phyloP scores from a whole-genome alignment of 2,329 filamentous ascomycete species.

The Botrytis fragariae region DNA sequence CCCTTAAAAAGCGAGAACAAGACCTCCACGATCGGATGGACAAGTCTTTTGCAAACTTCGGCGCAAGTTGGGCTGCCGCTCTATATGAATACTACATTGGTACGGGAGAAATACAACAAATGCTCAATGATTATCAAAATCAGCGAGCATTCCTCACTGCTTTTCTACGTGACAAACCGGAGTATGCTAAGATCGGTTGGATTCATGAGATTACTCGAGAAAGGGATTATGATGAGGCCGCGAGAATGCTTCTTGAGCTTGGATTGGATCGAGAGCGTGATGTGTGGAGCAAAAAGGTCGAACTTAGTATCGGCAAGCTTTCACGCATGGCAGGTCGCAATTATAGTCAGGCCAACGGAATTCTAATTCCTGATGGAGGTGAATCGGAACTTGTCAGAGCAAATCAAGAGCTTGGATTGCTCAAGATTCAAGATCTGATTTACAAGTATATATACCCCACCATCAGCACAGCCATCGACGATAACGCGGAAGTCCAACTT shows the following conservation, averaged over 20 bases:
- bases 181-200: constrained; percentile 81
- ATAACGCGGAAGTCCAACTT: constrained; percentile 72
- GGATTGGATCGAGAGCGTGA: constrained; percentile 72
- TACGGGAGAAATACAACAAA: constrained; percentile 60
- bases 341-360: constrained; percentile 42
- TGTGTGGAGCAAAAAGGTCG: constrained; percentile 90
- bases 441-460: constrained; percentile 68
- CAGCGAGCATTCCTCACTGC: constrained; percentile 68
- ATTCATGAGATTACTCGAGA: constrained; percentile 86
- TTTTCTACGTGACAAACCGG: constrained; percentile 70
- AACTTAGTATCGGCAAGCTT: constrained; percentile 86
- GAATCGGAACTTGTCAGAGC: constrained; percentile 41
- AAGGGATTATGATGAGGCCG: constrained; percentile 71
- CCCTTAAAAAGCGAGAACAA: constrained; percentile 16
- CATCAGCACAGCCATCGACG: constrained; percentile 72
- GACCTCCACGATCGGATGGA: constrained; percentile 36
- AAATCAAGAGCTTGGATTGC: constrained; percentile 40
- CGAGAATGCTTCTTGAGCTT: constrained; percentile 65
- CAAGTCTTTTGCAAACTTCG: constrained; percentile 50
- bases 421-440: constrained; percentile 76
- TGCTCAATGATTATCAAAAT: constrained; percentile 71
- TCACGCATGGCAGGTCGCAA: constrained; percentile 62
- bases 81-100: constrained; percentile 78
- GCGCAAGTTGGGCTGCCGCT: constrained; percentile 57
- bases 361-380: constrained; percentile 28